Conservation (phyloP, 179 eudicot species). For the Vitellaria paradoxa region DNA sequence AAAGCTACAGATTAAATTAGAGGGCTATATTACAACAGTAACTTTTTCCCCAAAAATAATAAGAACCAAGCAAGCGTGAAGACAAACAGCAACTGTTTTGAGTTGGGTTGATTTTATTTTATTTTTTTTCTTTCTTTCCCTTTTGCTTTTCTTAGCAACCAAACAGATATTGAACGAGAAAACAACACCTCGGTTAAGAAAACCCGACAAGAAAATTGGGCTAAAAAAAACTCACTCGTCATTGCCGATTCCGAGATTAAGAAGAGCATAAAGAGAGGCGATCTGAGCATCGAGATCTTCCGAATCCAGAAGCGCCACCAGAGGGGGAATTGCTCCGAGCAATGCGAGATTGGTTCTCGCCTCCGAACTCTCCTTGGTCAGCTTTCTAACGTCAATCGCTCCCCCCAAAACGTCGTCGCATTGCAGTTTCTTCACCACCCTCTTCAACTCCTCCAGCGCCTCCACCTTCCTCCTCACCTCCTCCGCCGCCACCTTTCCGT, state of each 20-base stretch:
- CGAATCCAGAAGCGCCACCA: slow-evolving; percentile 53
- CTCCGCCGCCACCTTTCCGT: slow-evolving; percentile 24
- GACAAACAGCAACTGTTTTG: no score
- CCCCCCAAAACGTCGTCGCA: slow-evolving; percentile 39
- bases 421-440: slow-evolving; percentile 44
- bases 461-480: slow-evolving; percentile 48
- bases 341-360: slow-evolving; percentile 58
- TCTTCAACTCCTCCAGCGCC: slow-evolving; percentile 48
- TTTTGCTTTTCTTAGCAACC: background rate
- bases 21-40: no score
- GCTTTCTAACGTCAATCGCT: slow-evolving; percentile 49
- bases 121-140: background rate
- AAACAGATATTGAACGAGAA: background rate
- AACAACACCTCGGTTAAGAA: background rate
- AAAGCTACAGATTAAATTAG: no score
- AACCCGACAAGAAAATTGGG: background rate
- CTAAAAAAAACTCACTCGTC: slow-evolving; percentile 44
- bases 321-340: slow-evolving; percentile 83
- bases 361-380: slow-evolving; percentile 57
- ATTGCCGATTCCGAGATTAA: slow-evolving; percentile 76
- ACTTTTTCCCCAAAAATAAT: no score
- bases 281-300: slow-evolving; percentile 31
- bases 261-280: slow-evolving; percentile 74
- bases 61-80: no score
- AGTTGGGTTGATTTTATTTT: background rate